Percentiles rank a stretch among this genome's conserved stretches.
phyloP scores from a whole-genome alignment of 2,329 filamentous ascomycete genomes.

The Herpotrichia juniperi region DNA sequence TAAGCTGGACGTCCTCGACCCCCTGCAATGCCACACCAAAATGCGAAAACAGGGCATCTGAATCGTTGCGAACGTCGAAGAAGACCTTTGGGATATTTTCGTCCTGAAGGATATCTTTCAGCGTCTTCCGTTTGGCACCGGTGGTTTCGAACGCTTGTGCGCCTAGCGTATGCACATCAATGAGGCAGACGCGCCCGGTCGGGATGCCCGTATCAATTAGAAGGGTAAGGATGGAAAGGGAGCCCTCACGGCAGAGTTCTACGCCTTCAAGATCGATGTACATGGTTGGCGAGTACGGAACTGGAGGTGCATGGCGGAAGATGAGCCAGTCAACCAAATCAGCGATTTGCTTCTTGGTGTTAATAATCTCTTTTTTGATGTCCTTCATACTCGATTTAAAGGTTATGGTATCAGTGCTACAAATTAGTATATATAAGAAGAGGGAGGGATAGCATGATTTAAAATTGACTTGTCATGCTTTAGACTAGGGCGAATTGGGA shows the following conservation, averaged over 20 bases:
- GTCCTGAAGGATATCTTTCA: conserved; percentile 38
- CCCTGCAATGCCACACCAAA: conserved; percentile 21
- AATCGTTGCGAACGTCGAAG: conserved; percentile 37
- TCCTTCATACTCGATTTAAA: no score
- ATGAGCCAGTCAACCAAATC: neutral
- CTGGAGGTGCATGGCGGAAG: neutral
- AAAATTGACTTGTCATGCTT: no score
- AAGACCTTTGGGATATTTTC: conserved; percentile 30
- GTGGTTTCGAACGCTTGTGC: conserved; percentile 30
- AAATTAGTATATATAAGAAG: no score
- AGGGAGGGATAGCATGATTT: no score
- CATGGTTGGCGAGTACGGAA: neutral
- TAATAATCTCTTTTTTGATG: neutral
- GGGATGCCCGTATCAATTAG: conserved; percentile 16
- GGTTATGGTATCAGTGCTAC: no score
- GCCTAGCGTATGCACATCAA: conserved; percentile 37
- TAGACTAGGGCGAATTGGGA: no score
- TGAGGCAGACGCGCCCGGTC: conserved; percentile 23
- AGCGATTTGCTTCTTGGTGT: neutral
- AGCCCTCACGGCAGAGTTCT: conserved; percentile 25
- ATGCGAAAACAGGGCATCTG: conserved; percentile 28
- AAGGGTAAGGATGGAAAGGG: conserved; percentile 29
- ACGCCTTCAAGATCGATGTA: conserved; percentile 33
- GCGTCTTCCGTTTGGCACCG: conserved; percentile 17
- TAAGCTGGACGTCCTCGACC: conserved; percentile 27